Evolutionary conservation across 225 moss, liverwort and hornwort species (phyloP), one percentile per base, ranked within the genome.

Genomic region (Physcomitrellopsis africana): DNA sequence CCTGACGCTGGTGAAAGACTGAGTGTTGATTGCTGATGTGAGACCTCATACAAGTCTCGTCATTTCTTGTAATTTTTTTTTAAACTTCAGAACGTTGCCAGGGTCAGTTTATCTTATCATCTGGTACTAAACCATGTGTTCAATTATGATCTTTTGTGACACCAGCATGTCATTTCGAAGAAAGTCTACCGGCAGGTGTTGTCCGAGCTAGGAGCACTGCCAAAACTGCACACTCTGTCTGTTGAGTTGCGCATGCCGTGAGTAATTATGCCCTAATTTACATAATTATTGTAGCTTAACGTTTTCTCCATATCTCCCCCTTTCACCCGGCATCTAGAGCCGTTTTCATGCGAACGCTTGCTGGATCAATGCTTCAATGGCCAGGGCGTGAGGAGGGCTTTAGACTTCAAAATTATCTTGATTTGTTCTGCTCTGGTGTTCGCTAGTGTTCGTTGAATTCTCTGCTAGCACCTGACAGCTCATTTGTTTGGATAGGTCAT

Each of bases 201-300:
- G 55, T 79, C 83, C 13, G 90, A 93, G 76, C 55, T 93, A 67
- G 92, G 92, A 64, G 86, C 90, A 60, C 89, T 93, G 64, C 90
- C 88, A 17, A 90, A 90, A 59, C 82, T 93, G 29, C 84, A 90
- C 79, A 90, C 90, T 55, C 85, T 93, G 45, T 81, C 90, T 52
- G 77, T 93, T 70, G 92, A 93, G 80, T 73, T 93, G 62, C 90
- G 92, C 69, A 90, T 90, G 92, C 92, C 92, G 92, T 93, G 82
- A 81, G 89, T 66, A 56, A 47, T 47, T 10, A 20, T 56, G 9
- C 8, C 56, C 60, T 72, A 12, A 69, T 54, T 75, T 55, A 54
- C 10, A 13, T 26, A 41, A 12, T 19, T 44, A 13, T 6, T 64
- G 56, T 66, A 19, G 13, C 62, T 63, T 16, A 48, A n/a, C 65